Evolutionary conservation across 1,284 basidiomycete species (phyloP), one percentile per base, ranked within the genome.

Genomic region (Tremellales sp.): DNA sequence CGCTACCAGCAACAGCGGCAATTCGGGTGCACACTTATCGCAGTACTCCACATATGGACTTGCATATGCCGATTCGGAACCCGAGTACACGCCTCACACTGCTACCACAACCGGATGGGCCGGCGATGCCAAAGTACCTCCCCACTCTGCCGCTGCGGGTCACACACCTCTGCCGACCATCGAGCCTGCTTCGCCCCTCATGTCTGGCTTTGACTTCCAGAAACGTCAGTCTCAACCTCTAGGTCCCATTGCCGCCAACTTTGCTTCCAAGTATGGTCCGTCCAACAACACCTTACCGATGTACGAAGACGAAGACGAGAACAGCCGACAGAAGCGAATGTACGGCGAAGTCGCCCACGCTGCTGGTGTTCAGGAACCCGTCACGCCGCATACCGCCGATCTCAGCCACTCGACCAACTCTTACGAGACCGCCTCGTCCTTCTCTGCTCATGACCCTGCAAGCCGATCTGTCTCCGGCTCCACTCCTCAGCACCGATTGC

Each of bases 301-400:
- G 55, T 62, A 61, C 48, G 56, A 51, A 22, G 50, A 56, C n/a
- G 61, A 64, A 42, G 52, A 60, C 36, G 59, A 61, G 26, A 41
- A 47, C 5, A 33, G 49, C 8, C 17, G 44, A 17, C 62, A 63
- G 46, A 67, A 60, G 43, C 52, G 60, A 40, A 61, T 70, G 55
- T 72, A 72, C 50, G 57, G 56, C 15, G 70, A 73, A 48, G 64
- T 73, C 11, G 63, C 68, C 5, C 46, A 45, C 3, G 61, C 60
- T 17, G 68, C 67, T n/a, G 65, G 68, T 12, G 54, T 72, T 29
- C 39, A 50, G 7, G 68, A 68, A 44, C 68, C 66, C 10, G 45
- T 48, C 13, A 68, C 67, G 10, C 67, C 67, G 19, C 41, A 52
- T 24, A 54, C 58, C 17, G 53, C 60, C 4, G 49, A 23, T 6